Evolutionary conservation across 1,284 basidiomycete species (phyloP), one percentile per base, ranked within the genome.

Genomic region (Fistulinella staudtii): DNA sequence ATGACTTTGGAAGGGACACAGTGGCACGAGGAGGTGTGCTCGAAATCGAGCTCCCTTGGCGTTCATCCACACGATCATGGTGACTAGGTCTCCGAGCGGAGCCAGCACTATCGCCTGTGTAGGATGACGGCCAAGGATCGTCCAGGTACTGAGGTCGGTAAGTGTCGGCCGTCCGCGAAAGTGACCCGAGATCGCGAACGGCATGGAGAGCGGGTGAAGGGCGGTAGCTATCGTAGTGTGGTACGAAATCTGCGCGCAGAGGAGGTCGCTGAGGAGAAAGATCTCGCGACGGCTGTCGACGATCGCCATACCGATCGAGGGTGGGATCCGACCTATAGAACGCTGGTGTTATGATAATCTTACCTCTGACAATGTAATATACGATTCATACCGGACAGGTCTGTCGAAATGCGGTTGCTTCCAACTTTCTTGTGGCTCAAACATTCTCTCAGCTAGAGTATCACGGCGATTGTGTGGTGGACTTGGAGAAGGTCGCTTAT

Each of bases 341-440:
- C 27, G 40, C 20, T 17, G 27, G 47, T 48, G 40, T 60, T 49
- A 61, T 36, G 33, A 20, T 17, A 33, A 29, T 43, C 55, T 56
- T 58, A 60, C 58, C 59, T 61, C 44, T 28, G 38, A 49, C 25
- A 15, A 50, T 43, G 40, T 25, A 46, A 52, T 39, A 41, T 52
- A 56, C 47, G 30, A 45, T 45, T 56, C 63, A 35, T 61, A 56
- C 52, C 65, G 65, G 45, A 30, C 21, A 38, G 62, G 45, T 47
- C 63, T 60, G 38, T 67, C 61, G 34, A 52, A 60, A 54, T 79
- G 78, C 10, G 64, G 65, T 52, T 83, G 76, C 58, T 81, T 84
- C 85, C 85, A 87, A 38, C 69, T 65, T 21, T 79, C 78, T 27
- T 82, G 83, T 18, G 84, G 81, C 61, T 86, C 84, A 56, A 85